These are phyloP conservation scores for Fusarium sp. DNA, from an alignment of 2,329 filamentous ascomycete genomes.

Conservation along the genomic window DNA sequence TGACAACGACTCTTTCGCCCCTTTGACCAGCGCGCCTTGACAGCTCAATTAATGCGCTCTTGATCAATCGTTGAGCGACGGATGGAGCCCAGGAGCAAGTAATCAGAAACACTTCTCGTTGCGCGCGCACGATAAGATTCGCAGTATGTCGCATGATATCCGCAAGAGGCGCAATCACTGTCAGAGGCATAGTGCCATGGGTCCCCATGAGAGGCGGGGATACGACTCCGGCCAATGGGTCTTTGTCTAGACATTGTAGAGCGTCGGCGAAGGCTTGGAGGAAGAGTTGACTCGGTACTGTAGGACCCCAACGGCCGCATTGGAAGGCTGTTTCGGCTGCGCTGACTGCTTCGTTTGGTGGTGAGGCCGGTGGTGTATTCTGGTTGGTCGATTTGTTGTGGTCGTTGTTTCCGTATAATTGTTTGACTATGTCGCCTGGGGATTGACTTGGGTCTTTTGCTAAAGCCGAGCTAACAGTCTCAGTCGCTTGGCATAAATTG, in stretches of 20 bases:
- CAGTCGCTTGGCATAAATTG: conserved; percentile 62
- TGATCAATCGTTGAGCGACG: conserved; percentile 74
- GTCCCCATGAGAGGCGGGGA: conserved; percentile 65
- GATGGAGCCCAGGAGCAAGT: conserved; percentile 83
- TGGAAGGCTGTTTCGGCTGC: conserved; percentile 65
- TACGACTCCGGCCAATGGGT: conserved; percentile 63
- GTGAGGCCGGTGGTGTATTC: conserved; percentile 32
- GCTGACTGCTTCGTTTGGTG: conserved; percentile 5
- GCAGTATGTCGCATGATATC: conserved; percentile 81
- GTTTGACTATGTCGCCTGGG: conserved; percentile 66
- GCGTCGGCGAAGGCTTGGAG: conserved; percentile 75
- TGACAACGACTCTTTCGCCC: conserved; percentile 71
- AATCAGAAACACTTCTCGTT: conserved; percentile 78
- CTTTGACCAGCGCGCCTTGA: conserved; percentile 71
- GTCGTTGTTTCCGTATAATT: conserved; percentile 60
- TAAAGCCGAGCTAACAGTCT: conserved; percentile 69
- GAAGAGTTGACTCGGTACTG: conserved; percentile 75
- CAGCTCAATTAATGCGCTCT: conserved; percentile 75
- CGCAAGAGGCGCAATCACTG: conserved; percentile 66
- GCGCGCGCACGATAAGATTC: conserved; percentile 78
- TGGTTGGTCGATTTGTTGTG: conserved; percentile 19
- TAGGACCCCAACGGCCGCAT: conserved; percentile 76
- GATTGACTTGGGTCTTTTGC: conserved; percentile 64
- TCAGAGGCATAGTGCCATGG: conserved; percentile 73
- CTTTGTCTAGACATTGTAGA: conserved; percentile 64